Evolutionary conservation across 2,329 filamentous ascomycete species (phyloP), one percentile per base, ranked within the genome.

Genomic region (Conoideocrella luteorostrata): DNA sequence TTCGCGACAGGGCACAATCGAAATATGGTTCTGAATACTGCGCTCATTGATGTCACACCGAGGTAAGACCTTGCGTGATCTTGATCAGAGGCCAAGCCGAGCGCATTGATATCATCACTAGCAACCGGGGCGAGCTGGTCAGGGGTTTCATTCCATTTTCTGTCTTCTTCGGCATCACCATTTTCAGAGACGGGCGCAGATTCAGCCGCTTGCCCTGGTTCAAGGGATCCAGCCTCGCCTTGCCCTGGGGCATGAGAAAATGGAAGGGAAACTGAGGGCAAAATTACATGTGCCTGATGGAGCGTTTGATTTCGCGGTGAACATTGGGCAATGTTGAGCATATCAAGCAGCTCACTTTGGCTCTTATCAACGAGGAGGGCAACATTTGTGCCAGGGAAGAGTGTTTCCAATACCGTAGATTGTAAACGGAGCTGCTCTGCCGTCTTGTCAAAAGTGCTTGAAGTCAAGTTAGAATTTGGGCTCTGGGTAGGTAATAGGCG

Each of bases 31-130:
- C 79, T 72, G 24, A 82, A 66, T 5, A 75, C 76, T 4, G 79
- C 78, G 46, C 77, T 78, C 49, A 82, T 75, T 3, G 78, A 82
- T 0, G 78, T 80, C n/a, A 80, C 76, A 6, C 79, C 78, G 5
- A 82, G 65, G 51, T 82, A 83, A 4, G 78, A 81, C 4, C 74
- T 72, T 3, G 76, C 69, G 23, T 73, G 70, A 44, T 75, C 69
- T 5, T 37, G 22, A 17, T 78, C 69, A 7, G 70, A 70, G 68
- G 80, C 39, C 73, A 65, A 41, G 9, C 55, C 52, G n/a, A 62
- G 50, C 22, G 56, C 59, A 39, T 62, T 61, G 46, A 61, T 58
- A 28, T 62, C 59, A 50, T 61, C 58, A 23, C 52, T 53, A n/a
- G 56, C 54, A 7, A 56, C 45, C 12, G 49, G 48, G 1, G 49